A percentile compares a stretch with the other conserved stretches of the same genome.
phyloP scores from a whole-genome alignment of 305 asterid species.

The Fraxinus sp. region DNA sequence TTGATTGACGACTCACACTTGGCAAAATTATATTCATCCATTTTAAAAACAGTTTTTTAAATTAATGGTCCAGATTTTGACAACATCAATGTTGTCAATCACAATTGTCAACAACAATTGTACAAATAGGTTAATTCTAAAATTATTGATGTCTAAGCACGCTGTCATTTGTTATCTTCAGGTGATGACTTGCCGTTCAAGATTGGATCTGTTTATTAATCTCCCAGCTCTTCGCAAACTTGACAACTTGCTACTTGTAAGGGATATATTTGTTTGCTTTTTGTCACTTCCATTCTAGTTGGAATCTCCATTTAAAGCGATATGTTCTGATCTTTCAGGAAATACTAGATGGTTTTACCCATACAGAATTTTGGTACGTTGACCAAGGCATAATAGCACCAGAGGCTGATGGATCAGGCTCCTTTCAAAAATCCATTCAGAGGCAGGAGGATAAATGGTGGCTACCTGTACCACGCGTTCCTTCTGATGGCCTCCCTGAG shows the following conservation, averaged over 20 bases:
- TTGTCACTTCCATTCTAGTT: not conserved
- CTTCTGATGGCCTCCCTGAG: constrained; percentile 69
- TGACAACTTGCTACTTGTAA: constrained; percentile 87
- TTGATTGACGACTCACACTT: no score
- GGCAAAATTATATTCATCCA: no score
- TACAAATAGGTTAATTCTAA: no score
- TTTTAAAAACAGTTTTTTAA: no score
- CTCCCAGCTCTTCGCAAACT: constrained; percentile 94
- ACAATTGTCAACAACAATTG: no score
- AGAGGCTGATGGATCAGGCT: constrained; percentile 64
- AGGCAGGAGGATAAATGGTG: constrained; percentile 93
- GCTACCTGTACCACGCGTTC: constrained; percentile 94
- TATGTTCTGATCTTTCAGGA: constrained; percentile 44
- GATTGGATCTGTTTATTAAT: constrained; percentile 67
- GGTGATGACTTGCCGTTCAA: constrained; percentile 78
- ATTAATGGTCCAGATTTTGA: no score
- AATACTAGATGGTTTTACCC: constrained; percentile 69
- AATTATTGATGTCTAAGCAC: not conserved
- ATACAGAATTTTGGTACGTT: constrained; percentile 85
- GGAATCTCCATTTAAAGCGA: not conserved
- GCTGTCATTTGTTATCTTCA: constrained; percentile 27
- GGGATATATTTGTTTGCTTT: constrained; percentile 23
- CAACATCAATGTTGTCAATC: no score
- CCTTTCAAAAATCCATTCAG: constrained; percentile 55
- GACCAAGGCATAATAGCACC: constrained; percentile 73